Percentiles rank a stretch among this genome's conserved stretches.
These are phyloP conservation scores for Colletotrichum liriopes DNA, from an alignment of 2,329 filamentous ascomycete genomes.

Conservation along the genomic window DNA sequence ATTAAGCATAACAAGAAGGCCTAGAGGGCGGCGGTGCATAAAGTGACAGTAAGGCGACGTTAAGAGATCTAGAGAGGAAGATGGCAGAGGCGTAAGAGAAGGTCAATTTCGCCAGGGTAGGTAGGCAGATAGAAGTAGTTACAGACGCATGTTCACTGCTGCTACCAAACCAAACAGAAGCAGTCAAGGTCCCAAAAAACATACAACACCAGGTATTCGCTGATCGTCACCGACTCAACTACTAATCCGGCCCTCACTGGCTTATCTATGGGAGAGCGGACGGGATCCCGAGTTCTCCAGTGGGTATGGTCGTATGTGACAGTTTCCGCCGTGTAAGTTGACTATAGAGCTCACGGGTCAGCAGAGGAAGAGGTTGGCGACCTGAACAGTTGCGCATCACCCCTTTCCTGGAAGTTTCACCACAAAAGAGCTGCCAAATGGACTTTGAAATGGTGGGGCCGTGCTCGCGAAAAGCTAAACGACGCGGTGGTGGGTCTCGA, in stretches of 20 bases:
- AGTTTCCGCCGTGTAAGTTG: background rate
- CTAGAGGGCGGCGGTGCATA: too few species aligned
- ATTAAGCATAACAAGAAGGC: too few species aligned
- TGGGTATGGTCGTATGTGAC: background rate
- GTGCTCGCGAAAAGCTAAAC: background rate
- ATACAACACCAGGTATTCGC: too few species aligned
- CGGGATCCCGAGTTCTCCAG: background rate
- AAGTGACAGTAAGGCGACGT: too few species aligned
- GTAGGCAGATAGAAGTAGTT: too few species aligned
- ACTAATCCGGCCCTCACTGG: background rate
- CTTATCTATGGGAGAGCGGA: background rate
- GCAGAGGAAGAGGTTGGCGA: background rate
- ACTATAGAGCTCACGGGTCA: background rate
- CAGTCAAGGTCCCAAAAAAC: too few species aligned
- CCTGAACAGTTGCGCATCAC: background rate
- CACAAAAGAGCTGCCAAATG: background rate
- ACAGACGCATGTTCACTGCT: too few species aligned
- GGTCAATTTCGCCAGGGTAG: too few species aligned
- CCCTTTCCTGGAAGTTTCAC: background rate
- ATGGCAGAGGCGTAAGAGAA: too few species aligned
- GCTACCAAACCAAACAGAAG: too few species aligned
- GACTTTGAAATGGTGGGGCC: background rate
- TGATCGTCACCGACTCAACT: too few species aligned
- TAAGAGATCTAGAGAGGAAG: too few species aligned
- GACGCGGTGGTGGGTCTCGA: background rate